These are phyloP conservation scores for Pythium rhizo-oryzae DNA, from an alignment of 352 stramenopile genomes.

Conservation along the genomic window DNA sequence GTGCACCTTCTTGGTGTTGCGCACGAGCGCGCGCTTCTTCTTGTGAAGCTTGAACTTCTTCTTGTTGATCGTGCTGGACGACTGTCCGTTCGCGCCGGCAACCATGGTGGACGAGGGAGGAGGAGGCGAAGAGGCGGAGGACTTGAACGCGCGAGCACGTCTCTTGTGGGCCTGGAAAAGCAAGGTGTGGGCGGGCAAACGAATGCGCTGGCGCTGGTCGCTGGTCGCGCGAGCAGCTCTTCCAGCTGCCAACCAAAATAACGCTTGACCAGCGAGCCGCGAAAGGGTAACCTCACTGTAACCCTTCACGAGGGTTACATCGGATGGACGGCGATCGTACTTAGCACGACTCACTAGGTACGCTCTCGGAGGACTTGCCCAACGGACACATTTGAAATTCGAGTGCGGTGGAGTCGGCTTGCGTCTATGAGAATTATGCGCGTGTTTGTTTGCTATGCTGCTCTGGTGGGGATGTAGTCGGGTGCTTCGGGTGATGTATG, in stretches of 20 bases:
- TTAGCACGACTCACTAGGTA: constrained; percentile 6
- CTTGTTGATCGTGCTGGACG: constrained; percentile 82
- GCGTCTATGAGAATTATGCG: constrained; percentile 14
- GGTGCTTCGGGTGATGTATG: background rate
- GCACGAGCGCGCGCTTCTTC: constrained; percentile 78
- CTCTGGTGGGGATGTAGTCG: background rate
- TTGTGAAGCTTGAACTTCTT: constrained; percentile 87
- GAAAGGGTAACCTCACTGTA: background rate
- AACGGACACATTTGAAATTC: no score
- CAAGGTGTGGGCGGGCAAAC: constrained; percentile 4
- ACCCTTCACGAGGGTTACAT: background rate
- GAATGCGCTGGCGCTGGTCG: background rate
- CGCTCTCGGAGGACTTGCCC: background rate
- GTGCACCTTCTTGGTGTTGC: constrained; percentile 85
- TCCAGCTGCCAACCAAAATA: constrained; percentile 33
- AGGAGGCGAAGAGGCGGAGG: background rate
- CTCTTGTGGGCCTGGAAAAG: constrained; percentile 3
- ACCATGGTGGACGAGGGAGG: constrained; percentile 12
- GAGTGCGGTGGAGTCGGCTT: background rate
- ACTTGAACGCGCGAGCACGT: background rate
- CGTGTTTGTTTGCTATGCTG: constrained; percentile 1
- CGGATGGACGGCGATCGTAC: no score
- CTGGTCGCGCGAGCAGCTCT: constrained; percentile 16
- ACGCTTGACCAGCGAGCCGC: constrained; percentile 19
- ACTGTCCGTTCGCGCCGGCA: constrained; percentile 61